Evolutionary conservation across 768 basidiomycete genomes (phyloP).

Genomic region (Mycena haematopus): DNA sequence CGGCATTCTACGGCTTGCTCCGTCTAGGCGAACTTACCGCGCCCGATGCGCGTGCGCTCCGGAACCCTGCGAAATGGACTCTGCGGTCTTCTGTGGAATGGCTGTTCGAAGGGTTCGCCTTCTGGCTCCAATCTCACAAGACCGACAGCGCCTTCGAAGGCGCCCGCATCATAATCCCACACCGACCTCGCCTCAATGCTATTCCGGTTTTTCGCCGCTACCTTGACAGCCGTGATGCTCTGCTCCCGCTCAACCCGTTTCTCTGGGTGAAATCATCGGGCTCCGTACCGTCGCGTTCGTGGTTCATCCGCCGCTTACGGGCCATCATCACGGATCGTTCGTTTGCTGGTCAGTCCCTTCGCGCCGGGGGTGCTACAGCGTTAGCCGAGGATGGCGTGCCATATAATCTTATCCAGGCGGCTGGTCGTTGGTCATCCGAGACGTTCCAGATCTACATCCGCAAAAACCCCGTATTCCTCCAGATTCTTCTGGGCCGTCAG

Average conservation of each 20-base stretch:
- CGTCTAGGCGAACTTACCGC: too few relatives aligned
- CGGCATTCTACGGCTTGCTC: too few relatives aligned
- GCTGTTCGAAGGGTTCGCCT: too few relatives aligned
- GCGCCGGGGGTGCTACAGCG: conserved; percentile 43
- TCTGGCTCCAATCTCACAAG: conserved; percentile 29
- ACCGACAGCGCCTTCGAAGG: conserved; percentile 29
- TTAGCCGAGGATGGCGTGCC: conserved; percentile 37
- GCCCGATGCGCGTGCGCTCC: too few relatives aligned
- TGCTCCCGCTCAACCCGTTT: conserved; percentile 24
- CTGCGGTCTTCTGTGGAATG: too few relatives aligned
- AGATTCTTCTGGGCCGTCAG: too few relatives aligned
- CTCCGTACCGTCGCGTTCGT: conserved; percentile 34
- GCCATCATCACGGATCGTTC: conserved; percentile 20
- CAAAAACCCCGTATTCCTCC: too few relatives aligned
- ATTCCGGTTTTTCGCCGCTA: conserved; percentile 9
- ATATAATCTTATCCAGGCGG: conserved; percentile 37
- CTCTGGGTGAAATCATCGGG: conserved; percentile 37
- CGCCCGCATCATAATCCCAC: not conserved
- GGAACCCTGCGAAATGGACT: too few relatives aligned
- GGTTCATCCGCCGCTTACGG: conserved; percentile 37
- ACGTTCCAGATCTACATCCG: conserved; percentile 41
- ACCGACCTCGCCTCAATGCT: not conserved
- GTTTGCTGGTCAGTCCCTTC: conserved; percentile 40
- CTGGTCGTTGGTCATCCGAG: conserved; percentile 43
- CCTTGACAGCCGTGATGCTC: conserved; percentile 25